Base-by-base conservation (phyloP, 305 asterid genomes). In the Rubia balearica region DNA sequence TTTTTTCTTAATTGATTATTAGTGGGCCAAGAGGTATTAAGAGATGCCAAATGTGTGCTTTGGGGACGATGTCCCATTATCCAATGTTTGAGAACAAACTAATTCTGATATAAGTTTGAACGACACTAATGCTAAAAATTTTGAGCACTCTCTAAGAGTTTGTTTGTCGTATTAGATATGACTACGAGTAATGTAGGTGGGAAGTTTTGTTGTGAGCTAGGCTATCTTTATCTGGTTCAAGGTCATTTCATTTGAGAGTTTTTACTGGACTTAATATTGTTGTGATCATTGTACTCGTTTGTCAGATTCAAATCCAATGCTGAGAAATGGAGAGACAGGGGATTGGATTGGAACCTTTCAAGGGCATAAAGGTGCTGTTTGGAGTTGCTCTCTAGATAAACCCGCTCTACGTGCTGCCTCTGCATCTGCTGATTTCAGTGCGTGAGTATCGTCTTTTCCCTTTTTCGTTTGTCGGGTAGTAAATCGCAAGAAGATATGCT, bases 321-420 rank as follows among this genome's bases (percentile, higher is more conserved):
- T 93, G 82, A 83, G 98, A 85, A 93, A 93, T 75, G 98, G 98
- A 68, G 97, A 89, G 83, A 90, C 98, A 7, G 98, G 98, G 27
- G 98, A 93, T 71, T 93, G 98, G 98, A 83, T 93, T 81, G 98
- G 98, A 79, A 90, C 97, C 72, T 93, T 91, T 81, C 89, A 86
- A 83, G 98, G 98, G 74, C 98, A 93, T 82, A 93, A 93, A 76
- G 98, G 98, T 73, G 98, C 98, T 45, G 98, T 93, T 60, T 93
- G 97, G 98, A 86, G 97, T 83, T 83, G 92, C 81, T 85, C 96
- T 85, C 77, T 93, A 78, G 97, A 91, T 84, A 93, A 89, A 76
- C 81, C 85, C 73, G 98, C 95, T 59, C 76, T 93, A 65, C 96
- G 92, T 67, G 96, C 94, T 67, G 98, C 98, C 57, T 84, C 98